Conservation (phyloP, 1,284 basidiomycete species). For the Crocinoboletus sp. region DNA sequence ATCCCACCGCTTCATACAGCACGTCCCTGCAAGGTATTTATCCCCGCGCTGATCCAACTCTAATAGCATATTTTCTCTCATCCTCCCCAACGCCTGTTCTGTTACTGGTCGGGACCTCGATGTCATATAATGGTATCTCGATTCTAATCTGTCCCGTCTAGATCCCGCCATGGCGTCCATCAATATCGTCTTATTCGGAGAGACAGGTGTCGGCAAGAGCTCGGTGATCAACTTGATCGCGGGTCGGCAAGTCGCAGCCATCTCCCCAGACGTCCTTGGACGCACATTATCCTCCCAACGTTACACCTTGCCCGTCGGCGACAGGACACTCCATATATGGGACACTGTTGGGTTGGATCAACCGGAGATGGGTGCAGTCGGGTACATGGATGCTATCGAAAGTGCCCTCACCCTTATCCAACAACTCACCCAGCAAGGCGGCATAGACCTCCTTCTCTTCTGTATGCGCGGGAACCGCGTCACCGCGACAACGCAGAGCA, state of each 20-base stretch:
- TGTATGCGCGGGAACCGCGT: conserved; percentile 34
- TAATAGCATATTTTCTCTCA: neutral
- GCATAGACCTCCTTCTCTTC: conserved; percentile 36
- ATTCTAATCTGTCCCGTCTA: neutral
- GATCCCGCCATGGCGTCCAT: conserved; percentile 18
- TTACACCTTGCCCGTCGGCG: conserved; percentile 14
- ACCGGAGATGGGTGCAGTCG: conserved; percentile 21
- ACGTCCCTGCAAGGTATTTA: conserved; percentile 5
- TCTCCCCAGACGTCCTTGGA: conserved; percentile 15
- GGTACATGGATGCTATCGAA: conserved; percentile 29
- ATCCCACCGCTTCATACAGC: neutral
- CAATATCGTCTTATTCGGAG: conserved; percentile 27
- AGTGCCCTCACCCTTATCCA: conserved; percentile 31
- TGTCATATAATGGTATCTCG: conserved; percentile 2
- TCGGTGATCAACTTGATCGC: conserved; percentile 30
- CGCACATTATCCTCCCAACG: conserved; percentile 27
- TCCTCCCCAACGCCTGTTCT: neutral
- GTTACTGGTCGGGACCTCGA: conserved; percentile 13
- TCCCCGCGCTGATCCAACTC: neutral
- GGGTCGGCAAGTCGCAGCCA: conserved; percentile 11
- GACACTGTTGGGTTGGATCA: conserved; percentile 39
- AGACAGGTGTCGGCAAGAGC: conserved; percentile 25
- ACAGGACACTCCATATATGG: conserved; percentile 23
- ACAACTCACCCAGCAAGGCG: conserved; percentile 26
- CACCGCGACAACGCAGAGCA: conserved; percentile 27